Percentiles rank a stretch among this genome's conserved stretches.
Evolutionary conservation across 768 basidiomycete species (phyloP).

Genomic region (Dacryopinax primogenitus): DNA sequence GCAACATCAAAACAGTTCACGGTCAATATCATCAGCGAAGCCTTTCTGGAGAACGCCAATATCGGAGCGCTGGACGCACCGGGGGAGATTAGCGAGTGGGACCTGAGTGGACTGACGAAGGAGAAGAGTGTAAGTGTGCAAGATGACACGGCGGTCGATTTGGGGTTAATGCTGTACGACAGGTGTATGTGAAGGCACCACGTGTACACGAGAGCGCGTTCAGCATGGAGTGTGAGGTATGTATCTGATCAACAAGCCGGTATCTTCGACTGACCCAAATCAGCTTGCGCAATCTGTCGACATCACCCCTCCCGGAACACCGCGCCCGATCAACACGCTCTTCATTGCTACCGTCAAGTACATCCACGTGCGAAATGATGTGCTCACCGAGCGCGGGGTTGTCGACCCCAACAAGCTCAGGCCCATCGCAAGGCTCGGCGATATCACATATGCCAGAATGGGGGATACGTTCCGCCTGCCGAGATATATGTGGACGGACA

Average conservation of each 20-base stretch:
- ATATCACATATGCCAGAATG: constrained; percentile 28
- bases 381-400: constrained; percentile 27
- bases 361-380: constrained; percentile 37
- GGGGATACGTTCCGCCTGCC: constrained; percentile 24
- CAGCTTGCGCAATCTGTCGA: not conserved
- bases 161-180: constrained; percentile 12
- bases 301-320: not conserved
- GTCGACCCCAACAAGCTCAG: constrained; percentile 29
- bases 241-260: constrained; percentile 16
- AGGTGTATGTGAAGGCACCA: constrained; percentile 40
- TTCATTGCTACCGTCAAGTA: constrained; percentile 45
- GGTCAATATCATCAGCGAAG: constrained; percentile 56
- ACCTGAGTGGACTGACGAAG: constrained; percentile 44
- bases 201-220: constrained; percentile 48
- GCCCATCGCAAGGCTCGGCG: constrained; percentile 32
- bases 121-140: constrained; percentile 37
- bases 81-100: constrained; percentile 44
- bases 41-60: constrained; percentile 46
- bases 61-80: constrained; percentile 44
- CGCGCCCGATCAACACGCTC: constrained; percentile 23
- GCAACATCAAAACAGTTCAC: constrained; percentile 53
- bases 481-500: constrained; percentile 16
- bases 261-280: not conserved
- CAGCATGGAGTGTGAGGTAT: constrained; percentile 50
- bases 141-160: not conserved